Base-by-base conservation (phyloP, 2,329 filamentous ascomycete genomes). In the Annulohypoxylon truncatum region DNA sequence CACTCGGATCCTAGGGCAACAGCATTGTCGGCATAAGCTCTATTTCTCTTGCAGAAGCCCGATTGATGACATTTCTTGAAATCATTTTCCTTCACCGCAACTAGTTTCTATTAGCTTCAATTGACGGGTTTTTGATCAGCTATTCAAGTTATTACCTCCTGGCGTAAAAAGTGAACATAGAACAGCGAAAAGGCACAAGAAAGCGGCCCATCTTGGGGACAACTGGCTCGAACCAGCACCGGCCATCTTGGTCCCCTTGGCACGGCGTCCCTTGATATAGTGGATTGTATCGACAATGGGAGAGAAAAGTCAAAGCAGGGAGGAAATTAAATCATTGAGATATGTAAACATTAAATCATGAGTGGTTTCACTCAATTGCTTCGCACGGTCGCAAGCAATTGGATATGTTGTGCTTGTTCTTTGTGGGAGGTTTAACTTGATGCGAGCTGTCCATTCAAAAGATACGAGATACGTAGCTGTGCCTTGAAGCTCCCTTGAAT, bases 21-120 rank as follows among this genome's bases (percentile, higher is more conserved):
- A 68, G 90, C 93, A 69, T 87, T 83, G 80, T 98, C 94, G 77
- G 96, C 96, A 77, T 92, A 94, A 38, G 88, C 92, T 78, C 96
- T 90, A 81, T 98, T 98, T 71, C 96, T 92, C 78, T 94, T 96
- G 82, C 96, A 99, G 83, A 99, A 99, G 74, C 96, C 96, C 3
- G 95, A 96, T 78, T 99, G 95, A 72, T 92, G 83, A 82, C 96
- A 99, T 74, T 92, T 97, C 78, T 98, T 99, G 86, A 98, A 99
- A 79, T 97, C 94, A 75, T 97, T 90, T 77, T 97, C 92, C 82
- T 99, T 99, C 55, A 99, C 96, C 74, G 88, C 85, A 70, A 87
- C 94, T 97, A 61, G 20, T 46, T 33, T 24, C 6, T 8, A 61
- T 64, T 63, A 68, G 64, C 53, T 46, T 44, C 22, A 24, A 28